Evolutionary conservation across 495 filamentous ascomycete genomes (phyloP), one percentile per base, ranked within the genome.

Genomic region (Amniculicola lignicola): DNA sequence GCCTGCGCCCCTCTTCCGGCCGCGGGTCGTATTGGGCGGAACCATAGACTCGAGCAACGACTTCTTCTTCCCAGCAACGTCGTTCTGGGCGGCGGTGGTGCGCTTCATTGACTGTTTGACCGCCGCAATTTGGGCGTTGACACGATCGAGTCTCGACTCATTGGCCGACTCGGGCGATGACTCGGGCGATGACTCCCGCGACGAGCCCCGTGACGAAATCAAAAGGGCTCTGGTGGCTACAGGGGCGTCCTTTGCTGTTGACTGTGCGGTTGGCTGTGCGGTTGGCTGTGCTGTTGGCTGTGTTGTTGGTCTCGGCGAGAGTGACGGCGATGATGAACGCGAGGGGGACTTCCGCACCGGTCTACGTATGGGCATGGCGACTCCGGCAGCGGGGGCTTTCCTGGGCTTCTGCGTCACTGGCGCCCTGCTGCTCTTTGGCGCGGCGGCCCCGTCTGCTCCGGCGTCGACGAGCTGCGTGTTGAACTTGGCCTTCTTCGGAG

Each of bases 81-180:
- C 69, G n/a, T 80, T 76, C 14, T 81, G 78, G 0, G 76, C 69
- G 51, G 82, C 71, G 35, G 85, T 77, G 38, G 79, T 88, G 24
- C 94, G 84, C 63, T 86, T 92, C 88, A 97, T 94, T 1, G 89
- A 95, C 15, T 88, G 87, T 70, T 93, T 96, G 31, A 98, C 70
- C 11, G 84, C 84, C 10, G 87, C 91, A 58, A 97, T 96, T 65
- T 96, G 86, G 16, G 89, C 89, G 59, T 97, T 95, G 5, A 90
- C 92, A 57, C 80, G 75, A n/a, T 86, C 84, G 4, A 90, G 71
- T 0, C 88, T 75, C 6, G 65, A 70, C 21, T 87, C 85, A 27
- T 82, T 79, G 51, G 80, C 80, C 61, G 36, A 62, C 66, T 33
- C 63, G 54, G 7, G 65, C 57, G 57, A 81, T 72, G n/a, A 47